Evolutionary conservation across 169 alveolate species (phyloP).

Genomic region (Plasmodium adleri): DNA sequence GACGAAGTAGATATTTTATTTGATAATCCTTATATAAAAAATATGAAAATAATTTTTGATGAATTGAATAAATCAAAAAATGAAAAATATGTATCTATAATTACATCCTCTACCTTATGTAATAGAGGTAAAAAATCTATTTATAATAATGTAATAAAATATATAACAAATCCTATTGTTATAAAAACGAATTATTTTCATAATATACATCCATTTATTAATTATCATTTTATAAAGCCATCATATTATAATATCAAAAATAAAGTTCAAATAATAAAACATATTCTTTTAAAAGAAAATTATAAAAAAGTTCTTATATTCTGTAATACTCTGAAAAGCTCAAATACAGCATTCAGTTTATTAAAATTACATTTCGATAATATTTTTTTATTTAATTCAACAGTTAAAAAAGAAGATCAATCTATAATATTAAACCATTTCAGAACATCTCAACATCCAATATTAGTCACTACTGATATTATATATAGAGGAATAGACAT

Average conservation of each 20-base stretch:
- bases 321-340: conserved; percentile 57
- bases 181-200: conserved; percentile 52
- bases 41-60: conserved; percentile 24
- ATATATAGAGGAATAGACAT: conserved; percentile 97
- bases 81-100: conserved; percentile 16
- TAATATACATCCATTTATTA: conserved; percentile 58
- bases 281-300: conserved; percentile 31
- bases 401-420: conserved; percentile 49
- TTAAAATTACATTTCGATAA: conserved; percentile 52
- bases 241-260: conserved; percentile 14
- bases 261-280: conserved; percentile 37
- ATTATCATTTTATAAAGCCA: conserved; percentile 56
- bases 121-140: conserved; percentile 54
- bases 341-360: conserved; percentile 42
- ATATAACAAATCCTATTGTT: conserved; percentile 27
- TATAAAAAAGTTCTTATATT: conserved; percentile 60
- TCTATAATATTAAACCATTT: conserved; percentile 85
- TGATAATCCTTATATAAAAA: conserved; percentile 44
- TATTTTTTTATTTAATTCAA: conserved; percentile 51
- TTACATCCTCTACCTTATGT: conserved; percentile 59
- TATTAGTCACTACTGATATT: conserved; percentile 95
- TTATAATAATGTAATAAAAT: conserved; percentile 37
- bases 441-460: conserved; percentile 89
- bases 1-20: conserved; percentile 68
- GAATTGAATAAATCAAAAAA: conserved; percentile 18